Evolutionary conservation across 2,329 filamentous ascomycete species (phyloP), one percentile per base, ranked within the genome.

Genomic region (Pleoardoris graminearum): DNA sequence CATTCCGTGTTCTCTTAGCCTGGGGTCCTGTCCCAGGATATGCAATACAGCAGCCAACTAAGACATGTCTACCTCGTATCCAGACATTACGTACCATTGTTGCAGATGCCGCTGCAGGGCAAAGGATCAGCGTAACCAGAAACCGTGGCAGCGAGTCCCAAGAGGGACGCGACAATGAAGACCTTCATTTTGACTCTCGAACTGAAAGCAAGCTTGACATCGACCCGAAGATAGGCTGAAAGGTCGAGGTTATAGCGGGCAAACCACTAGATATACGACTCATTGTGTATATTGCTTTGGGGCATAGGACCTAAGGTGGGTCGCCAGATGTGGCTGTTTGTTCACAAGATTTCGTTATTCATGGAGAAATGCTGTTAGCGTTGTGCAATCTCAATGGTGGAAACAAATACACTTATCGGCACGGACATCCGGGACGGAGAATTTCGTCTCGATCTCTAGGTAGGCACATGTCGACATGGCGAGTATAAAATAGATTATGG

Each of bases 71-170:
- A n/a, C n/a, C n/a, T n/a, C n/a, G n/a, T n/a, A n/a, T n/a, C n/a
- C n/a, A n/a, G n/a, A n/a, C n/a, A n/a, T n/a, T n/a, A n/a, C n/a
- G n/a, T n/a, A n/a, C n/a, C 69, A 50, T 79, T 77, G 42, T 52
- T 70, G 63, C 76, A 79, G 11, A 61, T 57, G 33, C 77, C 77
- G 8, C 66, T 69, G 66, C 76, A 79, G 21, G 70, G 23, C 44
- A 71, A 58, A 14, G 76, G 76, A 41, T 73, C 63, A 36, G 74
- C 68, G 55, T 77, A 77, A 30, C 69, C 73, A 45, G 66, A 52
- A 12, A 65, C 64, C 3, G 53, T 50, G 7, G 56, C 57, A 23
- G 60, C 52, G 14, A 46, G 16, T 32, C 55, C 60, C 27, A 62
- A 54, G 49, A 63, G 49, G 32, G 58, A 65, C 30, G 53, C 46